Evolutionary conservation across 2,329 filamentous ascomycete species (phyloP).

Genomic region (Corynespora cassiicola): DNA sequence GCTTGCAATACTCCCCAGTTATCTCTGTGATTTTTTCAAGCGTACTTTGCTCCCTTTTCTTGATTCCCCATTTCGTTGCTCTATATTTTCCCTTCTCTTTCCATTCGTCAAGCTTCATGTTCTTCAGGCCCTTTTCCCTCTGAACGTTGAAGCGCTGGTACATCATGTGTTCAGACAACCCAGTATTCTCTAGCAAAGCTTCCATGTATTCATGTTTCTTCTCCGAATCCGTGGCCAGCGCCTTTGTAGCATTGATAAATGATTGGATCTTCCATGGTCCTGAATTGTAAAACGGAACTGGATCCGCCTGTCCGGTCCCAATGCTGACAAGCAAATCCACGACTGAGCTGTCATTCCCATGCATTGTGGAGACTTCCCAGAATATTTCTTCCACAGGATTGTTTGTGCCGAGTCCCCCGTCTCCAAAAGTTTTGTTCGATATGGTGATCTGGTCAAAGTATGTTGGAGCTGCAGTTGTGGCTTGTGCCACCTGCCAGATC

Average conservation of each 20-base stretch:
- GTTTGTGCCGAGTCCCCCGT: background rate
- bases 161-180: background rate
- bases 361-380: slow-evolving; percentile 1
- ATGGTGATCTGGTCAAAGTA: slow-evolving; percentile 1
- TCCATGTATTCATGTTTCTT: background rate
- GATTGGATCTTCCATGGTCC: background rate
- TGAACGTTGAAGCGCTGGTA: too few species aligned
- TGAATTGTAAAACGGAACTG: background rate
- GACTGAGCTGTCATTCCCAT: background rate
- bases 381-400: background rate
- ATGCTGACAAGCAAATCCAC: background rate
- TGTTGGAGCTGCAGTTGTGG: background rate
- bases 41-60: background rate
- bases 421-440: background rate
- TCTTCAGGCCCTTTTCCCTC: background rate
- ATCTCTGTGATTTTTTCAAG: too few species aligned
- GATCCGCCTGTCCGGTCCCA: background rate
- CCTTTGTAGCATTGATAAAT: too few species aligned
- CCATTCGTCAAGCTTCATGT: background rate
- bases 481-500: background rate
- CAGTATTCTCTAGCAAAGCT: background rate
- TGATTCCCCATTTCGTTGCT: too few species aligned
- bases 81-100: too few species aligned
- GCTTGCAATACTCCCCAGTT: too few species aligned
- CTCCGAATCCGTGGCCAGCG: background rate